Conservation (phyloP, 2,329 filamentous ascomycete species). For the Aspergillus sp. region DNA sequence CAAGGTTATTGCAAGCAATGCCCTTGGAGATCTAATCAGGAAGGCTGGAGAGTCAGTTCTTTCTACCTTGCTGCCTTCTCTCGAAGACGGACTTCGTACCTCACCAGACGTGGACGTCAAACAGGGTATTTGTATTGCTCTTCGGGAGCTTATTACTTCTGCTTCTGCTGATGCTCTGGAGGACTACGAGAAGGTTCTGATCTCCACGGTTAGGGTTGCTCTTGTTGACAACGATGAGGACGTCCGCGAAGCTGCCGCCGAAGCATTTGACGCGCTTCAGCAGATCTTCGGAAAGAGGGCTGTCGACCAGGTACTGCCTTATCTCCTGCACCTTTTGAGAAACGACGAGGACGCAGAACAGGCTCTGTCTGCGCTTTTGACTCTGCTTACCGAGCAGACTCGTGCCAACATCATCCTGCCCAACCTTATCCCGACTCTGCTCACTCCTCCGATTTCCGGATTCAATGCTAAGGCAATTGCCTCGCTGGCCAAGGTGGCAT, state of each 20-base stretch:
- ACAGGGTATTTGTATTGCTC: slow-evolving; percentile 93
- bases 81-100: slow-evolving; percentile 81
- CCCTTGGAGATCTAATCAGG: slow-evolving; percentile 89
- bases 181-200: slow-evolving; percentile 89
- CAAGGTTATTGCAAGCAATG: slow-evolving; percentile 96
- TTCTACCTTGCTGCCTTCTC: slow-evolving; percentile 74
- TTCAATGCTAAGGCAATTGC: slow-evolving; percentile 95
- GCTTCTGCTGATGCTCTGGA: slow-evolving; percentile 82
- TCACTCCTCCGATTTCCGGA: slow-evolving; percentile 77
- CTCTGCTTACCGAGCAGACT: slow-evolving; percentile 84
- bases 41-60: slow-evolving; percentile 93
- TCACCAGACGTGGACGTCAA: slow-evolving; percentile 87
- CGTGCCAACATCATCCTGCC: slow-evolving; percentile 94
- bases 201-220: slow-evolving; percentile 86
- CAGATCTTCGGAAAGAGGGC: slow-evolving; percentile 88
- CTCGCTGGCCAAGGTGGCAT: slow-evolving; percentile 84
- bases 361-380: slow-evolving; percentile 83
- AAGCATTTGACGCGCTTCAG: slow-evolving; percentile 93
- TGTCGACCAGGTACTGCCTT: slow-evolving; percentile 89
- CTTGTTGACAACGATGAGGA: slow-evolving; percentile 83
- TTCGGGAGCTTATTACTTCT: slow-evolving; percentile 85
- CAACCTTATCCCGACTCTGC: slow-evolving; percentile 87
- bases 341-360: slow-evolving; percentile 83
- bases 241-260: slow-evolving; percentile 89
- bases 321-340: slow-evolving; percentile 80